Base-by-base conservation (phyloP, 2,329 filamentous ascomycete genomes). In the Cladophialophora immunda region DNA sequence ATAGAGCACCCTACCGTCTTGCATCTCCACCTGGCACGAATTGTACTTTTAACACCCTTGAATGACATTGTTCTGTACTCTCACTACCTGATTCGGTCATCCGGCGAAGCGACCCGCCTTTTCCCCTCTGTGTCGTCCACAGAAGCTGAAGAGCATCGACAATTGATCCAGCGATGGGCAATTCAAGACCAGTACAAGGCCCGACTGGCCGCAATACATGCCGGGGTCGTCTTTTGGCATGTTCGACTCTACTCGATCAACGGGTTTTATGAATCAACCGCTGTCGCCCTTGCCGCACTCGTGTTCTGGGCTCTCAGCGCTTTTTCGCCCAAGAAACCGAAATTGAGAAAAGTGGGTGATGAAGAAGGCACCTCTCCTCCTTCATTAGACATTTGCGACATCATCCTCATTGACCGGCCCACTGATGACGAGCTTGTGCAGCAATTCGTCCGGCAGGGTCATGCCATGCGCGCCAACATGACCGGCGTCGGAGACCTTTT, bases 401-500 rank as follows among this genome's bases (percentile, higher is more conserved):
- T 84, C 4, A 84, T 87, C 38, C 80, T 83, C 13, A 76, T 87
- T 0, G 86, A 87, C 63, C 78, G 85, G 6, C 85, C 85, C 0
- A 81, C 81, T 1, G 85, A 87, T 68, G 86, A 87, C 71, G 85
- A 87, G 69, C 78, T 87, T 53, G 85, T 87, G 1, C 85, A 87
- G 70, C 74, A 82, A 1, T 87, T 85, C 71, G 84, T 88, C 0
- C 76, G 81, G 13, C 76, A 80, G 13, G 85, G 85, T 0, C 75
- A 80, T 27, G 75, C 68, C 1, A 85, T 87, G 81, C 77, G 76
- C 19, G 84, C 81, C 0, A 81, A 83, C 65, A 78, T 87, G 4
- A 82, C 79, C 7, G 83, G 83, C 1, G 83, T 87, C 0, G 85
- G 85, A 0, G 81, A 86, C 38, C 17, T 70, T 7, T 70, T 59